Evolutionary conservation across 2,329 filamentous ascomycete species (phyloP).

Genomic region (Esteya vermicola): DNA sequence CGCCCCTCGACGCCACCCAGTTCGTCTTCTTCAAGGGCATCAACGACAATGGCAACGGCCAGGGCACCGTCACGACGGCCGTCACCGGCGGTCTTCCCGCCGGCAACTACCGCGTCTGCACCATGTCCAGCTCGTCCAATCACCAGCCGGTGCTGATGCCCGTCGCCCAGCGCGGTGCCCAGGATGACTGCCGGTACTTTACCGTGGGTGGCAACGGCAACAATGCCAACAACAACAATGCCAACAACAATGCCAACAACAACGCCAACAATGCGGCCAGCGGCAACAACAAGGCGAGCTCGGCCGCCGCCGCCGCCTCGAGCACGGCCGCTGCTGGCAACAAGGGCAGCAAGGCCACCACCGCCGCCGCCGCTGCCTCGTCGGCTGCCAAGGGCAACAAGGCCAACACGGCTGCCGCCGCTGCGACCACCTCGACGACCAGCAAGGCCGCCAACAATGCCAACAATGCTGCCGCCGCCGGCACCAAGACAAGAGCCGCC

Average conservation of each 20-base stretch:
- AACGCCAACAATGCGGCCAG: neutral
- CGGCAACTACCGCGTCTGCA: conserved; percentile 52
- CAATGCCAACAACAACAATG: conserved; percentile 5
- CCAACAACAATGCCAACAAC: neutral
- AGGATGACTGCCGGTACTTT: conserved; percentile 51
- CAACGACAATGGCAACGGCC: conserved; percentile 43
- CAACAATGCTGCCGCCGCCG: neutral
- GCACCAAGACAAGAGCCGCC: neutral
- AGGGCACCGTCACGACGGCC: conserved; percentile 35
- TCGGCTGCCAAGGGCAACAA: neutral
- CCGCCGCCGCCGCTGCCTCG: neutral
- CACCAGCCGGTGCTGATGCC: conserved; percentile 54
- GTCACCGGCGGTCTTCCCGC: conserved; percentile 44
- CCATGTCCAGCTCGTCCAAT: conserved; percentile 48
- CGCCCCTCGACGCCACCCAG: conserved; percentile 35
- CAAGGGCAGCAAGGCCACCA: neutral
- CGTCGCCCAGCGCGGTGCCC: conserved; percentile 50
- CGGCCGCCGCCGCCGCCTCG: neutral
- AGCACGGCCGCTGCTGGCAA: neutral
- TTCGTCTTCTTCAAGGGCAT: conserved; percentile 56
- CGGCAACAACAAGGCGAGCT: neutral
- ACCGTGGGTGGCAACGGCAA: conserved; percentile 24
- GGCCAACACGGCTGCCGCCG: neutral
- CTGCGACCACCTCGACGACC: neutral
- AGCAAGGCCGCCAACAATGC: conserved; percentile 11